Conservation (phyloP, 768 basidiomycete species). For the Psilocybe subaeruginosa region DNA sequence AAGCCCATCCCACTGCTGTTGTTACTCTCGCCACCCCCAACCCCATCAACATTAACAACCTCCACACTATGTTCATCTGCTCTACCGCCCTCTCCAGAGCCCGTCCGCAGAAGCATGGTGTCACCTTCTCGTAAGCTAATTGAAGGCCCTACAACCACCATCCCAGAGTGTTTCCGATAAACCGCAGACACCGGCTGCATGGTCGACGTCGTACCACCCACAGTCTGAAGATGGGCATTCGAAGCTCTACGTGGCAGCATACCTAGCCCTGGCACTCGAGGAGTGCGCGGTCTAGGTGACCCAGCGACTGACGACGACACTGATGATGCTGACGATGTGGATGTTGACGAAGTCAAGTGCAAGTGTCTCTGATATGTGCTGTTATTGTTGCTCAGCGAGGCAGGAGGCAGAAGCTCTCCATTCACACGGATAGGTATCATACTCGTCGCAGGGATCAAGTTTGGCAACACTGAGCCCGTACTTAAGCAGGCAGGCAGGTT, state of each 20-base stretch:
- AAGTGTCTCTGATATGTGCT: too few relatives aligned
- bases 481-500: neutral
- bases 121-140: neutral
- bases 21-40: too few relatives aligned
- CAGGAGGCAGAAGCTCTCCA: neutral
- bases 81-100: neutral
- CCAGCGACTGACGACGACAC: neutral
- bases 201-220: neutral
- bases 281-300: neutral
- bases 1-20: too few relatives aligned
- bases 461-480: neutral
- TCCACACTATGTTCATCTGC: neutral
- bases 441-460: constrained; percentile 3
- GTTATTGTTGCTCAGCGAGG: neutral
- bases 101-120: neutral
- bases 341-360: too few relatives aligned
- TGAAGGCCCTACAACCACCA: constrained; percentile 20
- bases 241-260: constrained; percentile 20
- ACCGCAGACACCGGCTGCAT: constrained; percentile 19
- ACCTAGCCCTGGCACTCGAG: neutral
- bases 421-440: neutral
- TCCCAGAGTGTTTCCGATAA: constrained; percentile 34
- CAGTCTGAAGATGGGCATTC: constrained; percentile 15
- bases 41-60: too few relatives aligned
- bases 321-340: neutral